Base-by-base conservation (phyloP, 148 eudicot species). In the Arbutus unedo region DNA sequence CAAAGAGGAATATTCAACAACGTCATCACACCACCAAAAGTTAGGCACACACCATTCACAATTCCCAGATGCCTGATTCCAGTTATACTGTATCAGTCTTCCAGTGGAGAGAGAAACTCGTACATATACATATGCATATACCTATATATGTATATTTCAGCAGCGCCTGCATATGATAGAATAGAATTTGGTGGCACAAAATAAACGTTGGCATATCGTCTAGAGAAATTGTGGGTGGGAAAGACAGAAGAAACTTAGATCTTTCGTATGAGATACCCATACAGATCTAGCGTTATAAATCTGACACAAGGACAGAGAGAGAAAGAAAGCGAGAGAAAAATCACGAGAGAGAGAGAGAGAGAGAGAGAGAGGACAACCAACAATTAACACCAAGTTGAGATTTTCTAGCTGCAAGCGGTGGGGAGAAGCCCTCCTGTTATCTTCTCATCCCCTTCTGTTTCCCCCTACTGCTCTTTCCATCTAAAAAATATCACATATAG, bases 381-480 rank as follows among this genome's bases (percentile, higher is more conserved):
- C 23, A 2, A 45, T 2, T 6, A 60, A 0, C 74, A 19, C 79
- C 66, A 31, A 38, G 47, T 50, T 57, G 50, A 53, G 82, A 6
- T 38, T 16, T 31, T 68, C 62, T 9, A 51, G 73, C 55, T 50
- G 68, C 78, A 81, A 81, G 90, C 85, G 90, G 90, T 70, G 66
- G 62, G 78, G 81, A 74, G 74, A 56, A 72, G 25, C 73, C 75
- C 85, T 81, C 50, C 49, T 68, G 75, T 82, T 85, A 83, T 83
- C 86, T 56, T 47, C 85, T 85, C 82, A 1, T 13, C 18, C 71
- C 78, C 53, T 19, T 49, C 48, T 3, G 15, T 38, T 51, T n/a
- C 31, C 64, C 21, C 51, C 6, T 44, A 14, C 4, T 66, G 48
- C 47, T 38, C 18, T 16, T 6, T 47, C 19, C 6, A 57, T 57